phyloP scores from a whole-genome alignment of 2,329 filamentous ascomycete genomes.

The Colletotrichum kahawae region DNA sequence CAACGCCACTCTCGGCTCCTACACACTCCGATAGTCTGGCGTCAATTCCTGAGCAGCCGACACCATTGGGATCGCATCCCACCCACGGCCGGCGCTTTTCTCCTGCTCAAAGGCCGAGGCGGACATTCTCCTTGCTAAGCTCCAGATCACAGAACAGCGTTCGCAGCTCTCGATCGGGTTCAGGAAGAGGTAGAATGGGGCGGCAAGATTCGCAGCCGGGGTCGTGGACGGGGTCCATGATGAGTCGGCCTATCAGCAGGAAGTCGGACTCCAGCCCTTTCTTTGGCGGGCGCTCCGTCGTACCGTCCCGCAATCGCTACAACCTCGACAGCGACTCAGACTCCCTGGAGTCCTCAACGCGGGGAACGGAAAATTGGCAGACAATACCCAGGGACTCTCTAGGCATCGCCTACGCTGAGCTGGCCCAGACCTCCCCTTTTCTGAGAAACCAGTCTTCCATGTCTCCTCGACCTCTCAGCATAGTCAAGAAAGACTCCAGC shows the following conservation, averaged over 20 bases:
- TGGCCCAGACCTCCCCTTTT: slow-evolving; percentile 16
- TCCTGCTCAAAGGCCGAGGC: background rate
- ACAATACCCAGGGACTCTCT: slow-evolving; percentile 17
- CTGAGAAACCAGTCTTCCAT: background rate
- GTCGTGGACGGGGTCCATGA: slow-evolving; percentile 6
- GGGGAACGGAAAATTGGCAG: slow-evolving; percentile 17
- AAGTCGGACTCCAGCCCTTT: slow-evolving; percentile 23
- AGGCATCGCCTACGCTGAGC: slow-evolving; percentile 19
- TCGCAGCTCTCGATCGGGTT: slow-evolving; percentile 3
- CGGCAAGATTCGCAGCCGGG: slow-evolving; percentile 9
- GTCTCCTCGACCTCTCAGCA: slow-evolving; percentile 21
- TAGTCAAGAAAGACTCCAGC: slow-evolving; percentile 16
- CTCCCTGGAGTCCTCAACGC: background rate
- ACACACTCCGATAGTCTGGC: slow-evolving; percentile 16
- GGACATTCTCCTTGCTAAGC: background rate
- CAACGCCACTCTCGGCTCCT: background rate
- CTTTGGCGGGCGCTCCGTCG: slow-evolving; percentile 20
- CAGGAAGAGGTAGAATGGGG: slow-evolving; percentile 9
- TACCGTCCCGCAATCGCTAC: slow-evolving; percentile 18
- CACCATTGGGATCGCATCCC: slow-evolving; percentile 11
- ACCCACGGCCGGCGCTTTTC: slow-evolving; percentile 16
- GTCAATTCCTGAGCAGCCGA: slow-evolving; percentile 17
- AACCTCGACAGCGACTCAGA: slow-evolving; percentile 15
- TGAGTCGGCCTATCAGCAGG: slow-evolving; percentile 20
- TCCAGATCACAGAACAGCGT: background rate